Evolutionary conservation across 2,329 filamentous ascomycete species (phyloP), one percentile per base, ranked within the genome.

Genomic region (Arthrobotrys pseudoclavata): DNA sequence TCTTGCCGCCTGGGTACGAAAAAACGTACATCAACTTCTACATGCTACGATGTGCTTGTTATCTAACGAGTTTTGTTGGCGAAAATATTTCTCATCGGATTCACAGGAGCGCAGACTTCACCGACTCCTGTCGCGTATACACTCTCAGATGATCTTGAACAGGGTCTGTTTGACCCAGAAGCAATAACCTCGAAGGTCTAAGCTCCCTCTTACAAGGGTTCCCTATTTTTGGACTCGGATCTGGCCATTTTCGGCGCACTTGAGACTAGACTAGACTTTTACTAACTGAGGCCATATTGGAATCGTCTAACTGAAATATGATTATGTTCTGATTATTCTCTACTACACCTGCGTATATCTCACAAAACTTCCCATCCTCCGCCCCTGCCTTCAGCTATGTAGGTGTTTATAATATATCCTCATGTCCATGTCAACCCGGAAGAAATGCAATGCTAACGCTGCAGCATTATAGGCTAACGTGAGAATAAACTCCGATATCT

Each of bases 401-500:
- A 70, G 0, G 74, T 71, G 9, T 31, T 24, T 4, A 15, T 15
- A 20, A 26, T 50, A 40, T 42, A 42, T 5, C 12, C 37, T 12
- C 1, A 42, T 40, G 29, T 29, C 29, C 29, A 29, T 29, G 29
- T 4, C 4, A 29, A 29, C 3, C 3, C 7, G 26, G 26, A 29
- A 29, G 26, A 34, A 34, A 10, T 10, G 7, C 31, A 3, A n/a
- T 40, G 12, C 13, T 40, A n/a, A 40, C 12, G 12, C 12, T 3
- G 15, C 15, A 15, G 13, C 37, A 15, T 15, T 12, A 24, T 42
- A 77, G 74, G 74, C 37, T 24, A 61, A 50, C 57, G 74, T 0
- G 74, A 71, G 22, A 62, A 52, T 12, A 62, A 77, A 47, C 60
- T 77, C 15, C 74, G 74, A n/a, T 77, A 77, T 26, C 67, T 62